Evolutionary conservation across 1,139 yeast species (phyloP).

Genomic region (Martiniozyma asiatica): DNA sequence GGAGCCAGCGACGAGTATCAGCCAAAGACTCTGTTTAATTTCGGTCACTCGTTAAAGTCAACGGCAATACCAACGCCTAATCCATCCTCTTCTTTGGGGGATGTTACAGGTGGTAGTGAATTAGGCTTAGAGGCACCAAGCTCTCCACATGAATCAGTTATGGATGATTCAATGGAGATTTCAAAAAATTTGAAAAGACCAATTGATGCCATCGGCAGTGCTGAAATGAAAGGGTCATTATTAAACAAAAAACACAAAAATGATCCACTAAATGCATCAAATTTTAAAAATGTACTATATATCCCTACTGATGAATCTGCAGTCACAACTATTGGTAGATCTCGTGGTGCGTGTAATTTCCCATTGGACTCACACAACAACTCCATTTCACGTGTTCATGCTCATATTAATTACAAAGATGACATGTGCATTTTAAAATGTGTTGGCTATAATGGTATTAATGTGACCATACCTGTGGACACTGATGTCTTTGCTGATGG

Average conservation of each 20-base stretch:
- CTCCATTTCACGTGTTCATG: conserved; percentile 59
- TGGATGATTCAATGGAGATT: no score
- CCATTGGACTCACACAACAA: conserved; percentile 42
- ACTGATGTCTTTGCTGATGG: conserved; percentile 19
- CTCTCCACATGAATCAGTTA: no score
- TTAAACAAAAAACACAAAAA: no score
- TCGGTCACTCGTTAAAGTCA: no score
- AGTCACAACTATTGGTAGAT: conserved; percentile 42
- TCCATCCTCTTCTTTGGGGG: conserved; percentile 29
- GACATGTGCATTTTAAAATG: conserved; percentile 34
- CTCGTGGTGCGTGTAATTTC: conserved; percentile 48
- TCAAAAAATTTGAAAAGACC: no score
- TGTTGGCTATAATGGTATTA: conserved; percentile 61
- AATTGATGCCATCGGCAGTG: no score
- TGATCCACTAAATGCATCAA: conserved; percentile 11
- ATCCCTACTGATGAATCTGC: conserved; percentile 9
- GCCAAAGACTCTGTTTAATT: no score
- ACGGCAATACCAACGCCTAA: conserved; percentile 25
- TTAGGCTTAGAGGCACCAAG: no score
- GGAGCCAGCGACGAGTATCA: no score
- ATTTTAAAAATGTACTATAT: conserved; percentile 10
- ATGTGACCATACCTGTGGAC: conserved; percentile 42
- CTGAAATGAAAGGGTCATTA: no score
- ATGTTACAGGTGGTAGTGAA: conserved; percentile 17
- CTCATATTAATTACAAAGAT: conserved; percentile 25